Base-by-base conservation (phyloP, 73 alveolate genomes). In the Blepharisma japonicum region DNA sequence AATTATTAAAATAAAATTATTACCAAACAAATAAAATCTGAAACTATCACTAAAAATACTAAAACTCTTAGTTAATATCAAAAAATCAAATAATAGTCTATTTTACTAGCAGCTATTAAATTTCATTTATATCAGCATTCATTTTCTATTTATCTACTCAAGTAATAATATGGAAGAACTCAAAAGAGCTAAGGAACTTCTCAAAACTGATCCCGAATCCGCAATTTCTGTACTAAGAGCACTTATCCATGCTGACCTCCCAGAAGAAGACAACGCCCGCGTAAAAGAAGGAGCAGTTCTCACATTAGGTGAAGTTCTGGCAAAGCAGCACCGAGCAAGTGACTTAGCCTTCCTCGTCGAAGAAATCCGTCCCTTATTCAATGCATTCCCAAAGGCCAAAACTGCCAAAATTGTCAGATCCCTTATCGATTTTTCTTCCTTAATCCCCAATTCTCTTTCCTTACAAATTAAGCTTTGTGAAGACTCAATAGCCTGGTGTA, bases 401-500 rank as follows among this genome's bases (percentile, higher is more conserved):
- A 72, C 85, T 32, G 92, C 92, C 45, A 85, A 85, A 70, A 85
- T 85, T 18, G 82, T 85, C 67, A 32, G 88, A 9, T 80, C 87
- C 1, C 78, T 85, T 42, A 74, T 85, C 68, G 92, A 85, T 61
- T 39, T 67, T 27, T 67, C 88, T 7, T 21, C 83, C 18, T 70
- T 55, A 49, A 71, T 85, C 14, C 88, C 86, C 47, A 81, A 81
- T 47, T 71, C 25, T 21, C 74, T 68, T 18, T 56, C 39, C 23
- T 23, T 72, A 49, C 79, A 68, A 51, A 55, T 80, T 21, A 85
- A 80, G 49, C 78, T 85, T 45, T 85, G 87, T 48, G 66, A 80
- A 71, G 53, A 81, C 54, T 78, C 81, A 49, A 77, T 81, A 5
- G 82, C 51, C 9, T 85, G 92, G 88, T 85, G 92, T 51, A 82